Evolutionary conservation across 2,329 filamentous ascomycete genomes (phyloP).

Genomic region (Orbilia ellipsospora): DNA sequence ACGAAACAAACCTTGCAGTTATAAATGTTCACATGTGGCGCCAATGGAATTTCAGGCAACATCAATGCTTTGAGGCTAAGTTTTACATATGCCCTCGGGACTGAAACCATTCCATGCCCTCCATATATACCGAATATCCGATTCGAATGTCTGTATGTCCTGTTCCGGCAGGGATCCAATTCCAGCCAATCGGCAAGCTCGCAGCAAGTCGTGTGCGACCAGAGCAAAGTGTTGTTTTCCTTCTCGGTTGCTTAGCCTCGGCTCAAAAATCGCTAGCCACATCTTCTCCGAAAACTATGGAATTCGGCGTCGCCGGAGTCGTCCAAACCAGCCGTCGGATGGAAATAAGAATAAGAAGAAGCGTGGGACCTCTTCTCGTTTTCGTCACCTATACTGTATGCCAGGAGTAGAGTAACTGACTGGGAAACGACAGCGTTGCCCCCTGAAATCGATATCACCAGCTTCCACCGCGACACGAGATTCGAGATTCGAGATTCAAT

Average conservation of each 20-base stretch:
- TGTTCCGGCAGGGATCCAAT: no score
- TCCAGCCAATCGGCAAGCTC: conserved; percentile 17
- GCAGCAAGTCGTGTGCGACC: conserved; percentile 24
- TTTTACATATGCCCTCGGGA: no score
- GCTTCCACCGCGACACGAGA: no score
- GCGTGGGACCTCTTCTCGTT: conserved; percentile 3
- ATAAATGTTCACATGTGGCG: no score
- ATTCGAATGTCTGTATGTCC: no score
- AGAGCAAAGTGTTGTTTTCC: not conserved
- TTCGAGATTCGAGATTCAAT: no score
- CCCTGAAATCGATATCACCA: not conserved
- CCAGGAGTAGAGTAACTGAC: not conserved
- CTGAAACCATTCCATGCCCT: no score
- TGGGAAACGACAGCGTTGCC: not conserved
- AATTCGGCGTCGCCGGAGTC: conserved; percentile 23
- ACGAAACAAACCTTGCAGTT: no score
- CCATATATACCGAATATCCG: no score
- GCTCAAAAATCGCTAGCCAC: conserved; percentile 19
- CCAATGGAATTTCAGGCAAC: no score
- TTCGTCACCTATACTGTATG: not conserved
- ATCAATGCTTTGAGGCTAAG: no score
- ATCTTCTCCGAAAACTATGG: conserved; percentile 8
- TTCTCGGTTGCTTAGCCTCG: conserved; percentile 25
- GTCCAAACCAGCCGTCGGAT: not conserved
- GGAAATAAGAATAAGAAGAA: conserved; percentile 12